Base-by-base conservation (phyloP, 805 yeast species). In the Sugiyamaella qingdaonensis region DNA sequence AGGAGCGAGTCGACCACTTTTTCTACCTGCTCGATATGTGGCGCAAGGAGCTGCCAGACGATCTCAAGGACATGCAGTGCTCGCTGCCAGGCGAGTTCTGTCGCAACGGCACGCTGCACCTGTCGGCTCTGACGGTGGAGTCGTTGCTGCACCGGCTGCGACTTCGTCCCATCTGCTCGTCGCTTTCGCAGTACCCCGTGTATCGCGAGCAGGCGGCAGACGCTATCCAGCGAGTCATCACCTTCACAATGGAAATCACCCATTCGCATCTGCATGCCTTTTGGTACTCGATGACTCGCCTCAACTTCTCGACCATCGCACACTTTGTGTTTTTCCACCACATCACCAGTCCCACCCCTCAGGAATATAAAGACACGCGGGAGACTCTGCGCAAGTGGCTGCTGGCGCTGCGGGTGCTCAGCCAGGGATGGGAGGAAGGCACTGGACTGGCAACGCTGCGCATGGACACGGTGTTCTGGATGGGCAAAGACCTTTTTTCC, bases 351-450 rank as follows among this genome's bases (percentile, higher is more conserved):
- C 58, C 66, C 2, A 54, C 59, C 3, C 54, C 53, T 8, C 45
- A 52, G 16, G 71, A 68, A 51, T 59, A 57, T 33, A 54, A 50
- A 21, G 61, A 58, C n/a, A 60, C 64, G 16, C 55, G 59, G 2
- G 64, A 61, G n/a, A 51, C 56, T 11, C 56, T 67, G 46, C 58
- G 68, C 9, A 64, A 65, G 31, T 68, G 70, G 70, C 57, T 65
- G 10, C 64, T 63, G 61, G 64, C 68, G 10, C 33, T 68, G 32
- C 60, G 69, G 29, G 64, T 64, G 1, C 51, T 68, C 24, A 58
- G 61, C 34, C 67, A 66, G 37, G 66, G 68, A 0, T 68, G 72
- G 72, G 68, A 61, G 45, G 71, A 67, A 52, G 71, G 71, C 24
- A 59, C 70, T 24, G 70, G 71, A n/a, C 54, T 67, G 10, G 71